Percentiles rank a stretch among this genome's conserved stretches.
Evolutionary conservation across 176 grass and related monocot genomes (phyloP).

Genomic region (Coix lacrymajobi): DNA sequence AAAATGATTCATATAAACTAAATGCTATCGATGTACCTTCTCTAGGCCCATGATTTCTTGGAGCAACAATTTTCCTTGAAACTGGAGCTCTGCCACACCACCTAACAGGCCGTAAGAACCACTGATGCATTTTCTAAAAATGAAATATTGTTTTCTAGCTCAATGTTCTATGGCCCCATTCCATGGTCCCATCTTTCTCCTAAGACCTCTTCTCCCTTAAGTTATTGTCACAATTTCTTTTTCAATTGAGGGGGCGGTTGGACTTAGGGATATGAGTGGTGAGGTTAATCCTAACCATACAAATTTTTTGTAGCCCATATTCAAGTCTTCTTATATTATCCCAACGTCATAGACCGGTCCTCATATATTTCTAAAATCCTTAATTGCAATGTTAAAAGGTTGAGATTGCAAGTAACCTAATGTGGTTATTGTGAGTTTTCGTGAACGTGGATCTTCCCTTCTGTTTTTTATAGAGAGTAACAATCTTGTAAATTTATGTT

Average conservation of each 20-base stretch:
- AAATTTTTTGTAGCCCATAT: neutral
- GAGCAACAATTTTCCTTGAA: neutral
- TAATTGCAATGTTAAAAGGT: neutral
- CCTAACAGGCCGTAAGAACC: neutral
- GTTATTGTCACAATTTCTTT: neutral
- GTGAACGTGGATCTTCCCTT: neutral
- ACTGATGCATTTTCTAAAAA: neutral
- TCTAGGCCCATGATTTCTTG: neutral
- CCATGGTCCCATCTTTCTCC: neutral
- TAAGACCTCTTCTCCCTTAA: neutral
- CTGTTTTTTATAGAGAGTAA: neutral
- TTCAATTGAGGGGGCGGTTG: neutral
- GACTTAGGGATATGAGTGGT: neutral
- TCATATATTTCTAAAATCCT: neutral
- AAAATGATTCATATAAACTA: neutral
- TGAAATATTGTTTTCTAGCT: neutral
- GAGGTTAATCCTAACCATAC: no score
- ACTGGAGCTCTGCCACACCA: neutral
- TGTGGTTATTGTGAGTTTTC: conserved; percentile 3
- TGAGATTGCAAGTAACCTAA: neutral
- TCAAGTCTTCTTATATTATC: neutral
- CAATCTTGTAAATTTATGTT: conserved; percentile 8
- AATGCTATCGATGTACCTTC: neutral
- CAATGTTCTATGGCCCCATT: neutral
- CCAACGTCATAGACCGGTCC: neutral